A percentile compares a stretch with the other conserved stretches of the same genome.
Conservation (phyloP, 106 monocot species). For the Posidonia australis region DNA sequence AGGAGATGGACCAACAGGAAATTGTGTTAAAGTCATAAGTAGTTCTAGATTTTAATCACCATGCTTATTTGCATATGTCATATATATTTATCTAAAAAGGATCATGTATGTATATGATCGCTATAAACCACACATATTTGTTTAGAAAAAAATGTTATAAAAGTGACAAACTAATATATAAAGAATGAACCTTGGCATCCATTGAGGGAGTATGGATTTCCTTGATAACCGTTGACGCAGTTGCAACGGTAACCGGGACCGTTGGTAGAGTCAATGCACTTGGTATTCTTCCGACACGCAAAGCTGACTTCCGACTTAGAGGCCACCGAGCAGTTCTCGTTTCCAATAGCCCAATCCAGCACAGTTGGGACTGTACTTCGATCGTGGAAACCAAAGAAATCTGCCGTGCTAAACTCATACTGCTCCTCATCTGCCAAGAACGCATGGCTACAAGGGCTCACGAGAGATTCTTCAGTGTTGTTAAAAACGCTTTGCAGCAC, state of each 20-base stretch:
- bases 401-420: background rate
- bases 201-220: conserved; percentile 37
- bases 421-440: conserved; percentile 16
- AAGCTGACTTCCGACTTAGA: background rate
- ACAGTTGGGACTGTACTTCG: conserved; percentile 6
- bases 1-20: too few relatives aligned
- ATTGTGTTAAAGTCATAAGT: too few relatives aligned
- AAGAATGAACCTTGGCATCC: conserved; percentile 39
- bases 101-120: background rate
- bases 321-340: conserved; percentile 1
- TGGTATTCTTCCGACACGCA: conserved; percentile 14
- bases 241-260: conserved; percentile 38
- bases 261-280: conserved; percentile 23
- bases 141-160: background rate
- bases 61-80: too few relatives aligned
- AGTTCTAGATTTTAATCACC: too few relatives aligned
- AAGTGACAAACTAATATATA: background rate
- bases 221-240: conserved; percentile 32
- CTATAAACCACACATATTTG: background rate
- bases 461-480: background rate
- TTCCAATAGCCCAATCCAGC: conserved; percentile 21
- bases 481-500: background rate
- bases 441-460: conserved; percentile 18
- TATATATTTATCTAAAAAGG: too few relatives aligned
- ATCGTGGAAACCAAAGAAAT: background rate